Conservation (phyloP, 169 alveolate genomes). For the Plasmodium gallinaceum region DNA sequence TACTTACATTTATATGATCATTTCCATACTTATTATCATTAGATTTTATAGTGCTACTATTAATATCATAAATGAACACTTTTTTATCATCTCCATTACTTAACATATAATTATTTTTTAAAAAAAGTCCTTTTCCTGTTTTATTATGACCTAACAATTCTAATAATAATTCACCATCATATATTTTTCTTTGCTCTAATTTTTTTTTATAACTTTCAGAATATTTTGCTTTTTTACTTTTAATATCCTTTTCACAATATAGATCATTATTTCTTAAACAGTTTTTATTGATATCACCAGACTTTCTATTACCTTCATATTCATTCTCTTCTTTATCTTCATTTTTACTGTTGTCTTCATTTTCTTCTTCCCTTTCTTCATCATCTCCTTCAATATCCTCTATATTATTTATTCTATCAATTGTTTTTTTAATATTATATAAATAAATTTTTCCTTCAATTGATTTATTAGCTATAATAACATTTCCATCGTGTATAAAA, state of each 20-base stretch:
- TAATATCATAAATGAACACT: conserved; percentile 52
- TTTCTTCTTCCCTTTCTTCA: neutral
- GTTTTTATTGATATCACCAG: neutral
- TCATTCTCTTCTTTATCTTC: conserved; percentile 5
- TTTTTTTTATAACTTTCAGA: conserved; percentile 22
- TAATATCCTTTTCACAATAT: neutral
- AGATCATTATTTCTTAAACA: neutral
- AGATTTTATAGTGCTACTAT: neutral
- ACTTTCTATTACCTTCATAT: neutral
- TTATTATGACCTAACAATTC: conserved; percentile 45
- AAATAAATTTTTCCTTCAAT: conserved; percentile 32
- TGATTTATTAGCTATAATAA: conserved; percentile 43
- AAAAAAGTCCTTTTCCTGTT: conserved; percentile 62
- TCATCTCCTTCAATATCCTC: conserved; percentile 43
- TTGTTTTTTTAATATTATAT: conserved; percentile 39
- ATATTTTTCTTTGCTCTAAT: conserved; percentile 11
- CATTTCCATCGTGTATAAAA: conserved; percentile 27
- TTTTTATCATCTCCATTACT: conserved; percentile 69
- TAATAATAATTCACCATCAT: conserved; percentile 51
- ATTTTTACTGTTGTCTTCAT: neutral
- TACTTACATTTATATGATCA: conserved; percentile 31
- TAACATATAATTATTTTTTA: conserved; percentile 41
- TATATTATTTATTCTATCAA: conserved; percentile 42
- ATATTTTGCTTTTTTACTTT: neutral
- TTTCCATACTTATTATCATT: neutral